Base-by-base conservation (phyloP, 140 eudicot species). In the Anethum foeniculum region DNA sequence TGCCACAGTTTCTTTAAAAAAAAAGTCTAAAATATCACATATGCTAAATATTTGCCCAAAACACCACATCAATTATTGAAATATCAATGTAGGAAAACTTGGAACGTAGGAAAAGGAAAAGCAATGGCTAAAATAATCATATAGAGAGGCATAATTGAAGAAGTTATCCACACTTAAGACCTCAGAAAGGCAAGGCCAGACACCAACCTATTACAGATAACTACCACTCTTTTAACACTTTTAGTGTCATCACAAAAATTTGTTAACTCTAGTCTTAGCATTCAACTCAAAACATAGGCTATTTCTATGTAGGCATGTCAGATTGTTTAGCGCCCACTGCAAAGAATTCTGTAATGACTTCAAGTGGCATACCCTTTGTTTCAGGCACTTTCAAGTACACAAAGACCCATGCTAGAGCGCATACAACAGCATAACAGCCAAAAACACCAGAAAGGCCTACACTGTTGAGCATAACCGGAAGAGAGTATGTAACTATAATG, bases 351-450 rank as follows among this genome's bases (percentile, higher is more conserved):
- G 98, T 88, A 77, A 95, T 95, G 82, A 95, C 99, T 86, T 95
- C 99, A 80, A 95, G 98, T 43, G 99, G 99, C 99, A 95, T 95
- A 25, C 99, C 99, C 84, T 95, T 95, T 25, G 99, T 95, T 84
- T 95, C 99, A 0, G 99, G 99, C 30, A 95, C 99, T 84, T 80
- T 95, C 30, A 91, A 75, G 89, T 77, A 95, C 39, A 93, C 93
- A 32, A 95, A 95, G 58, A 91, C 75, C 99, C 99, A 95, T 21
- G 97, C 87, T 12, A 95, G 60, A 62, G 88, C 48, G 80, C 99
- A 95, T 13, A 95, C 97, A 5, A 91, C 44, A 6, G 98, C 97
- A 25, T 95, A 95, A 51, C 91, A 89, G 71, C 92, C 93, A 80
- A 95, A 95, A 34, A 93, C 97, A 19, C 99, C 99, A 18, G 86